Evolutionary conservation across 768 basidiomycete species (phyloP), one percentile per base, ranked within the genome.

Genomic region (Amyloporia xantha): DNA sequence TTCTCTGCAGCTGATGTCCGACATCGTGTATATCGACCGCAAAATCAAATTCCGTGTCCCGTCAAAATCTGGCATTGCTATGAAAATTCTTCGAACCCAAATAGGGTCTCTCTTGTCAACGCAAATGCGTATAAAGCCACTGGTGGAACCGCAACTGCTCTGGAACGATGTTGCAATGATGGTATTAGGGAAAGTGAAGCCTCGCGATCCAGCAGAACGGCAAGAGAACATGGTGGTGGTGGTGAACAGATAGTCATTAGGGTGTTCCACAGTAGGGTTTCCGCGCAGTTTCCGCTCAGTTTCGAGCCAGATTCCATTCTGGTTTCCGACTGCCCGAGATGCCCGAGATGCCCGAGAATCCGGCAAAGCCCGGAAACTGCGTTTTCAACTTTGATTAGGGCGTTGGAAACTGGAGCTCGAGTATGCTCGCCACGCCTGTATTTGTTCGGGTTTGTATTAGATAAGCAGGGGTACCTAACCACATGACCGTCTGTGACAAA

Each of bases 101-200:
- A 66, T 95, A 41, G 67, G 65, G 15, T 62, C 62, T 3, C 71
- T 84, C 25, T 69, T 94, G 20, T 74, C 78, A n/a, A 72, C 75
- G 17, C 82, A 84, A 54, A 81, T 89, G 61, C 77, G 82, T 39
- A 77, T 78, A 5, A 82, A 80, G 56, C 62, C 73, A 2, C 66
- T 91, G 50, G 72, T 70, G 0, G 74, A 76, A 48, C 69, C 73
- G 4, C 89, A 90, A 54, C 59, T 73, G 25, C 62, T 67, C 28
- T 95, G 92, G 92, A 84, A 82, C 59, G 82, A 85, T 26, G 59
- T 88, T 6, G 85, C 82, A 0, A 65, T 88, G 62, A 66, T 70
- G 51, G 75, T 82, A 1, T 63, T 91, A 38, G 77, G 83, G 4
- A 79, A 62, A 44, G 51, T 54, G 10, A 66, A 59, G 49, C 52